These are phyloP conservation scores for Pistacia atlantica DNA, from an alignment of 345 rosid species.

Conservation along the genomic window DNA sequence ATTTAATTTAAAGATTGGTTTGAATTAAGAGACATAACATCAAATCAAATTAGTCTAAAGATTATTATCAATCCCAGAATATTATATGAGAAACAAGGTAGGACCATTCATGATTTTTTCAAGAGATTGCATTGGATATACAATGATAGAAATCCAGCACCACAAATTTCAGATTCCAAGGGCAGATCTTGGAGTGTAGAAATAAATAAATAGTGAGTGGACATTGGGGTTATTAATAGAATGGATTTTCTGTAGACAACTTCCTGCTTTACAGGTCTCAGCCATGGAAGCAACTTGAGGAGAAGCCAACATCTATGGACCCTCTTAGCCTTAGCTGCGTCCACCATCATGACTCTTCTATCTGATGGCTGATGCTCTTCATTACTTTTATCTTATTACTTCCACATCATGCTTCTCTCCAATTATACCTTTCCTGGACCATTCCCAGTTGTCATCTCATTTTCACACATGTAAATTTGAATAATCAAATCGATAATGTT, in stretches of 20 bases:
- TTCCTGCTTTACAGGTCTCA: conserved; percentile 52
- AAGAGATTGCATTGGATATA: background rate
- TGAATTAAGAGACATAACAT: too few species aligned
- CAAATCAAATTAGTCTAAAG: background rate
- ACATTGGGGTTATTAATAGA: background rate
- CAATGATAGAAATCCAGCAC: conserved; percentile 16
- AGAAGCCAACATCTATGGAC: conserved; percentile 20
- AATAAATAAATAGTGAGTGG: background rate
- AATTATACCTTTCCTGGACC: conserved; percentile 11
- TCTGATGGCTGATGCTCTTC: conserved; percentile 25
- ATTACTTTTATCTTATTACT: conserved; percentile 21
- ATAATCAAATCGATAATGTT: too few species aligned
- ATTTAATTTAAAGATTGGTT: background rate
- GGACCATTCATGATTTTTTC: background rate
- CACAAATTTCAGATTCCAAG: conserved; percentile 36
- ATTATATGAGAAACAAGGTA: background rate
- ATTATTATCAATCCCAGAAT: background rate
- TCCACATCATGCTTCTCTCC: conserved; percentile 28
- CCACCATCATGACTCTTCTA: conserved; percentile 26
- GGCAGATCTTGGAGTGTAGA: conserved; percentile 31
- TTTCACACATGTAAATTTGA: background rate
- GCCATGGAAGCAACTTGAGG: conserved; percentile 23
- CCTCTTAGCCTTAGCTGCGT: conserved; percentile 40
- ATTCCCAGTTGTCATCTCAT: conserved; percentile 19
- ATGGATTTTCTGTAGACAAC: conserved; percentile 22